Conservation (phyloP, 495 filamentous ascomycete species). For the Penicillium nucicola region DNA sequence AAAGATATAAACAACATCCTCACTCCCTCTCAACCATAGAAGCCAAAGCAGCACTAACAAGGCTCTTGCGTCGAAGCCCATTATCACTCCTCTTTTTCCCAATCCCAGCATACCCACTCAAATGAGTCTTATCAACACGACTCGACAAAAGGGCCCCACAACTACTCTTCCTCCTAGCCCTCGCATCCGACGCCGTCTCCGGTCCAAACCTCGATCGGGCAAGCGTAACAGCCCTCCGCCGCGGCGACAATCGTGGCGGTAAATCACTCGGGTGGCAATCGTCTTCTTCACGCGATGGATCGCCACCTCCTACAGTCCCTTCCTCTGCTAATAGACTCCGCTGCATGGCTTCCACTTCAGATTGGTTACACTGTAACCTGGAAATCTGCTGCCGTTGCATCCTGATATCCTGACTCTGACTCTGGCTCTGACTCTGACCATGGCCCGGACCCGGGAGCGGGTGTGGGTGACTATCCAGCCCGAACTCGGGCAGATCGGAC, state of each 20-base stretch:
- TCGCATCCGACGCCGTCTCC: conserved; percentile 6
- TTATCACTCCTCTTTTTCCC: conserved; percentile 36
- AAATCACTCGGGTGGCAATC: conserved; percentile 46
- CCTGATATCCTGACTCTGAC: conserved; percentile 28
- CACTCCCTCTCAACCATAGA: conserved; percentile 31
- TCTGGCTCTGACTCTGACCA: conserved; percentile 15
- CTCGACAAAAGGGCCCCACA: conserved; percentile 19
- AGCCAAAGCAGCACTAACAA: conserved; percentile 44
- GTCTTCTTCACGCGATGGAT: conserved; percentile 18
- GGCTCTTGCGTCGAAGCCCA: conserved; percentile 40
- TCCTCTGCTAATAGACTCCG: conserved; percentile 28
- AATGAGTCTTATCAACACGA: conserved; percentile 42
- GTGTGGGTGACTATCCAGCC: conserved; percentile 8
- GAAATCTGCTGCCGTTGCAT: conserved; percentile 43
- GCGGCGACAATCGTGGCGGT: conserved; percentile 34
- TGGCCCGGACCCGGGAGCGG: conserved; percentile 4
- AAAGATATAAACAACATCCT: not conserved
- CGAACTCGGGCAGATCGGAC: not conserved
- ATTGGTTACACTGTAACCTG: conserved; percentile 38
- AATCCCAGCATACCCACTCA: conserved; percentile 23
- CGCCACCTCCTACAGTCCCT: conserved; percentile 1
- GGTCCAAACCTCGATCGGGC: conserved; percentile 30
- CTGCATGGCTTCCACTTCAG: conserved; percentile 36
- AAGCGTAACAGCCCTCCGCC: conserved; percentile 23
- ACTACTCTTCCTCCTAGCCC: conserved; percentile 31